Percentiles rank a stretch among this genome's conserved stretches.
These are phyloP conservation scores for Boletellus sp. DNA, from an alignment of 768 basidiomycete species.

Conservation along the genomic window DNA sequence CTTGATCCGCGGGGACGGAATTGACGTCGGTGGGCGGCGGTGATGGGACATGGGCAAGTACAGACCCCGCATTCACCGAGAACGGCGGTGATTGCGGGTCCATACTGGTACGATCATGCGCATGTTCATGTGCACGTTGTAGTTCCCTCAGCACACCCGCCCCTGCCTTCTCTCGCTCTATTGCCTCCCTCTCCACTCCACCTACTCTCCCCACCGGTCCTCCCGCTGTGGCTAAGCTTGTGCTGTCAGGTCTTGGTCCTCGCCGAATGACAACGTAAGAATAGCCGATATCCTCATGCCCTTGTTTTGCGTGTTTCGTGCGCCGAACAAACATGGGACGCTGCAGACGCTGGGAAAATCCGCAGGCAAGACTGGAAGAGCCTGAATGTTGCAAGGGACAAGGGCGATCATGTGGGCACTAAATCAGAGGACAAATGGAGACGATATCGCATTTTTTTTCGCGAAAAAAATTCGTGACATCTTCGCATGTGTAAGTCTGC, in stretches of 20 bases:
- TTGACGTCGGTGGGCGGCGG: constrained; percentile 15
- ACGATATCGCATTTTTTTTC: constrained; percentile 1
- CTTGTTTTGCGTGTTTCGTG: constrained; percentile 82
- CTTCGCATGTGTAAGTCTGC: background rate
- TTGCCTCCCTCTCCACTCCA: constrained; percentile 28
- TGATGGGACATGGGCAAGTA: constrained; percentile 13
- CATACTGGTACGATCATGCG: constrained; percentile 12
- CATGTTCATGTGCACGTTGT: constrained; percentile 18
- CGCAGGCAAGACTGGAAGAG: constrained; percentile 56
- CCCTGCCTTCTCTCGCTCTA: constrained; percentile 24
- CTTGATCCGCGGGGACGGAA: constrained; percentile 22
- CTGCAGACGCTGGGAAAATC: constrained; percentile 85
- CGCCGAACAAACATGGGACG: constrained; percentile 79
- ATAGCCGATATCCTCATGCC: constrained; percentile 85
- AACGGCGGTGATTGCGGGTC: constrained; percentile 27
- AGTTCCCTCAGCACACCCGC: constrained; percentile 23
- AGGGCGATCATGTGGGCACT: constrained; percentile 88
- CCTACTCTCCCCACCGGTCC: constrained; percentile 26
- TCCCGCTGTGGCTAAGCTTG: constrained; percentile 2
- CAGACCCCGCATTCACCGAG: constrained; percentile 9
- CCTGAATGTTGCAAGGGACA: constrained; percentile 76
- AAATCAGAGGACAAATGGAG: constrained; percentile 7
- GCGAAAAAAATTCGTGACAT: background rate
- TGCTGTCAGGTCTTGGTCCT: constrained; percentile 58
- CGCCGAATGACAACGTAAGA: constrained; percentile 88